Evolutionary conservation across 2,329 filamentous ascomycete genomes (phyloP).

Genomic region (Chaetomiaceae sp.): DNA sequence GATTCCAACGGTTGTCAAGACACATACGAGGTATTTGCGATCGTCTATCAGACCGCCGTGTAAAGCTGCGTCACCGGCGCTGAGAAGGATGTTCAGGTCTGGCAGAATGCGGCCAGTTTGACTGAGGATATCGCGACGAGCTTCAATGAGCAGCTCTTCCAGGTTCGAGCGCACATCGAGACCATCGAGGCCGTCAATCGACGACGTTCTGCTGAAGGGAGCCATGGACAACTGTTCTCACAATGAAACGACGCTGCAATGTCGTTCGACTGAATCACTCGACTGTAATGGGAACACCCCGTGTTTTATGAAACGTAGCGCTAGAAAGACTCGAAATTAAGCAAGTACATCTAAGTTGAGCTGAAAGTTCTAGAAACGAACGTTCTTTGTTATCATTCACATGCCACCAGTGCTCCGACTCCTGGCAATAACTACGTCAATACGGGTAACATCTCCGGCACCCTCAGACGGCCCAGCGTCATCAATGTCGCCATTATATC

Average conservation of each 20-base stretch:
- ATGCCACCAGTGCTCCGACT: not conserved
- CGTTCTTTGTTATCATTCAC: not conserved
- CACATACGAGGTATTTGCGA: not conserved
- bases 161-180: not conserved
- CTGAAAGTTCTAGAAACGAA: too few relatives aligned
- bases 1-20: not conserved
- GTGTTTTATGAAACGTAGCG: too few relatives aligned
- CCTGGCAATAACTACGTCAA: too few relatives aligned
- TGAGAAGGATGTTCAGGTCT: not conserved
- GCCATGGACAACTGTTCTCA: not conserved
- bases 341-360: too few relatives aligned
- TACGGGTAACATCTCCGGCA: too few relatives aligned
- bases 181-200: not conserved
- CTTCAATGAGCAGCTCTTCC: not conserved
- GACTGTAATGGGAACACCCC: too few relatives aligned
- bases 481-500: not conserved
- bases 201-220: not conserved
- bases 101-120: not conserved
- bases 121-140: not conserved
- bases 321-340: too few relatives aligned
- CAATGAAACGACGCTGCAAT: not conserved
- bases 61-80: not conserved
- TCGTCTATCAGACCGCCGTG: not conserved
- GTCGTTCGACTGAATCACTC: too few relatives aligned
- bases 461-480: not conserved